Evolutionary conservation across 108 stramenopile genomes (phyloP).

Genomic region (Nannochloropsis gaditana): DNA sequence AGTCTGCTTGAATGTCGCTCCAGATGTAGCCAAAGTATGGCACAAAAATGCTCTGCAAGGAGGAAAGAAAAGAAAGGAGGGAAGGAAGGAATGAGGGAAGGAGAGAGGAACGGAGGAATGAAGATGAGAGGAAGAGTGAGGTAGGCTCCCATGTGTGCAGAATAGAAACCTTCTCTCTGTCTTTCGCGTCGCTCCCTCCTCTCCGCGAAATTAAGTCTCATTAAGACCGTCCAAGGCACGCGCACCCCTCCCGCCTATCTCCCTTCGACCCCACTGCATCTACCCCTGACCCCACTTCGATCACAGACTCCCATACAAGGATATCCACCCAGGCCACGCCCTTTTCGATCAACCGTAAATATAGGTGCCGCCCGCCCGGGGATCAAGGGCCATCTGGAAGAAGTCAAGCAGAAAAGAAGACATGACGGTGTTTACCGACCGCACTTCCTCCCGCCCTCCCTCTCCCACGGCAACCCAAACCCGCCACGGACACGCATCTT

Average conservation of each 20-base stretch:
- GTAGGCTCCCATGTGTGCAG: no score
- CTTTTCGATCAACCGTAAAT: not conserved
- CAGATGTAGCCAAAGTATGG: constrained; percentile 44
- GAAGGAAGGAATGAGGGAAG: not conserved
- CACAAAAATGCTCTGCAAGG: constrained; percentile 38
- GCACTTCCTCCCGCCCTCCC: not conserved
- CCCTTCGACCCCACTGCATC: no score
- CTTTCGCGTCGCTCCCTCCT: no score
- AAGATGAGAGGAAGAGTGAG: no score
- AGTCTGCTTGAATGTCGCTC: constrained; percentile 14
- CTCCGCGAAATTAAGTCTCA: no score
- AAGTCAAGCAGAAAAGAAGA: not conserved
- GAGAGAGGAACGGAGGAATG: no score
- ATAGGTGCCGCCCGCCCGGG: not conserved
- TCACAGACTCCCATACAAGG: no score
- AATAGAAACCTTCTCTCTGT: no score
- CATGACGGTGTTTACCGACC: not conserved
- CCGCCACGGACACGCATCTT: not conserved
- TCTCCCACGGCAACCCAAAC: not conserved
- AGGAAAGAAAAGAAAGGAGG: not conserved
- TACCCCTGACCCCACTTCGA: no score
- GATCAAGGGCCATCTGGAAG: not conserved
- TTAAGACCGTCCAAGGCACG: no score
- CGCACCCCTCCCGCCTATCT: no score
- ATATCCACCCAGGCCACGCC: no score